Base-by-base conservation (phyloP, 345 rosid species). In the Hibiscus tridactylites region DNA sequence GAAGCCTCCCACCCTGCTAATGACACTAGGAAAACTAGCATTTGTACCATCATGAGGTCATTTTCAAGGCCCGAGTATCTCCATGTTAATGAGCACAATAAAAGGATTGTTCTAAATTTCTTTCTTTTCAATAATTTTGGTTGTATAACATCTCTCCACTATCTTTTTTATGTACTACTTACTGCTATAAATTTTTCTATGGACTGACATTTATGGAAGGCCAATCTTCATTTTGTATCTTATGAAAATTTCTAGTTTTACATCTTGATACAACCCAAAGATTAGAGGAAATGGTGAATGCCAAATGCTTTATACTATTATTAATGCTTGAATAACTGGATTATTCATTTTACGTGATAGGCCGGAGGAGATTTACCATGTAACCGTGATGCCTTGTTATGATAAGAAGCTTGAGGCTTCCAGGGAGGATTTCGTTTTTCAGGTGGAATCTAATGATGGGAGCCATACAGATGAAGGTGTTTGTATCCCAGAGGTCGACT, bases 331-430 rank as follows among this genome's bases (percentile, higher is more conserved):
- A 61, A 31, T 19, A 9, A 52, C 75, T 73, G 50, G 65, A 72
- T 79, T 67, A 58, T 37, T 81, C 44, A 68, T 69, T 65, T 47
- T 81, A 9, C 64, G 68, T 80, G 57, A 68, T 78, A 95, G 99
- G 89, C 85, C 90, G 11, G 85, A 90, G 7, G 90, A 95, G 71
- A 77, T 92, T 58, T 90, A 90, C 80, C 98, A 95, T 82, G 97
- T 90, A 66, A 90, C 97, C 24, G 91, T 92, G 78, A 95, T 95
- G 98, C 99, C 98, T 6, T 95, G 98, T 71, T 92, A 90, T 76
- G 99, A 95, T 80, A 95, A 92, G 84, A 95, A 92, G 89, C 96
- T 92, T 2, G 98, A 95, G 83, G 99, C 98, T 70, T 75, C 88
- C 1, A 88, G 99, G 79, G 94, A 91, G 6, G 94, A 95, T 81